Conservation (phyloP, 2,329 filamentous ascomycete species). For the Aspergillus fischeri region DNA sequence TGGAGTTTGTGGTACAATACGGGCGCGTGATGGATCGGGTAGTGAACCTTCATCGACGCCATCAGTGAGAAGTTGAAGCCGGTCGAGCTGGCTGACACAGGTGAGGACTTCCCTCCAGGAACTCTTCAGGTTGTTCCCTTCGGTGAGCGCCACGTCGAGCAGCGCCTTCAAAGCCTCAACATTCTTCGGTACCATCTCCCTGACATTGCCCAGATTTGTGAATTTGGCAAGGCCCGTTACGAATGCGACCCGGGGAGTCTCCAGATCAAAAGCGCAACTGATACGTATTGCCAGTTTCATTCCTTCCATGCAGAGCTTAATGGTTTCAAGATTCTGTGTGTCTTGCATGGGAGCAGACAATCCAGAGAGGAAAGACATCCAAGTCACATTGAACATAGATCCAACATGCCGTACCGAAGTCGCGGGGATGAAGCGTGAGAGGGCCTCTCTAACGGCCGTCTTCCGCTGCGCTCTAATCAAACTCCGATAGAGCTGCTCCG, state of each 20-base stretch:
- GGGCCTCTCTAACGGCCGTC: constrained; percentile 66
- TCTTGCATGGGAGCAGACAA: constrained; percentile 92
- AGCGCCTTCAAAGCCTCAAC: constrained; percentile 89
- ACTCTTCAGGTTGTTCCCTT: constrained; percentile 81
- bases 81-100: constrained; percentile 91
- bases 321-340: constrained; percentile 85
- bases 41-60: constrained; percentile 90
- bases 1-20: constrained; percentile 60
- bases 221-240: constrained; percentile 89
- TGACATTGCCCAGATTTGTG: constrained; percentile 91
- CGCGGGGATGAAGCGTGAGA: constrained; percentile 77
- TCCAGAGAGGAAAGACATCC: constrained; percentile 98
- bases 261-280: constrained; percentile 86
- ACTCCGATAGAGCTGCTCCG: constrained; percentile 85
- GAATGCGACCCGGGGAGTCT: constrained; percentile 92
- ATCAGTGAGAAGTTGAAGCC: constrained; percentile 89
- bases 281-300: constrained; percentile 92
- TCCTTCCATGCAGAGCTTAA: constrained; percentile 88
- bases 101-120: constrained; percentile 96
- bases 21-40: constrained; percentile 83
- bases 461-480: constrained; percentile 84
- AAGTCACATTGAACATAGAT: constrained; percentile 97
- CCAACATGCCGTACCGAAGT: constrained; percentile 93
- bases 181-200: constrained; percentile 94
- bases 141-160: constrained; percentile 85